Conservation (phyloP, 768 basidiomycete genomes). For the Boletus reticulatus region DNA sequence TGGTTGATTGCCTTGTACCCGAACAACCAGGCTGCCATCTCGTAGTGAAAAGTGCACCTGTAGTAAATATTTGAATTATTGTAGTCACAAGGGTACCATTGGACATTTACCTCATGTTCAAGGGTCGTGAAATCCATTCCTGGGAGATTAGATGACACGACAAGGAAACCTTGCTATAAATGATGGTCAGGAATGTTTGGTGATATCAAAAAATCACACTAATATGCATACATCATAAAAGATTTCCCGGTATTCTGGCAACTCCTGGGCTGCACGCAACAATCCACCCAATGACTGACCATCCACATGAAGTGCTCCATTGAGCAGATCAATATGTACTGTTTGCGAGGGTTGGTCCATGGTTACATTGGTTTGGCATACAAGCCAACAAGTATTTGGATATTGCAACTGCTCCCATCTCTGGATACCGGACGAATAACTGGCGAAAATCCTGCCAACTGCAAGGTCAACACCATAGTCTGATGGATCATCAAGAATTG, state of each 20-base stretch:
- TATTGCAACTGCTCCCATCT: conserved; percentile 3
- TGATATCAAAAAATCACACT: not conserved
- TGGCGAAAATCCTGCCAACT: conserved; percentile 1
- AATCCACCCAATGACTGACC: conserved; percentile 12
- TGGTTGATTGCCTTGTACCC: not conserved
- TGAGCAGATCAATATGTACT: conserved; percentile 6
- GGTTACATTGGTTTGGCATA: not conserved
- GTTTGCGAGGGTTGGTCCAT: not conserved
- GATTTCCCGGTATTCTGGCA: not conserved
- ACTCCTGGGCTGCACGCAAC: not conserved
- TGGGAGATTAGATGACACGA: not conserved
- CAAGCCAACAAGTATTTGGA: conserved; percentile 15
- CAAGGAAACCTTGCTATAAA: not conserved
- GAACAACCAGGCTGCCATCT: conserved; percentile 3
- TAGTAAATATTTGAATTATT: not conserved
- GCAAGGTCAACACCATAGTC: conserved; percentile 15
- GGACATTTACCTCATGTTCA: conserved; percentile 4
- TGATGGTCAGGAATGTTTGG: no score
- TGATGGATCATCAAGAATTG: not conserved
- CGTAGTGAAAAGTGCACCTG: conserved; percentile 19
- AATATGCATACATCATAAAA: not conserved
- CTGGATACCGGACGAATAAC: conserved; percentile 1
- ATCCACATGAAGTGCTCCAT: conserved; percentile 16
- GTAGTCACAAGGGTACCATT: not conserved
- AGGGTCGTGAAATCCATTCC: not conserved